phyloP scores from a whole-genome alignment of 768 basidiomycete species.

The Pisolithus tinctorius region DNA sequence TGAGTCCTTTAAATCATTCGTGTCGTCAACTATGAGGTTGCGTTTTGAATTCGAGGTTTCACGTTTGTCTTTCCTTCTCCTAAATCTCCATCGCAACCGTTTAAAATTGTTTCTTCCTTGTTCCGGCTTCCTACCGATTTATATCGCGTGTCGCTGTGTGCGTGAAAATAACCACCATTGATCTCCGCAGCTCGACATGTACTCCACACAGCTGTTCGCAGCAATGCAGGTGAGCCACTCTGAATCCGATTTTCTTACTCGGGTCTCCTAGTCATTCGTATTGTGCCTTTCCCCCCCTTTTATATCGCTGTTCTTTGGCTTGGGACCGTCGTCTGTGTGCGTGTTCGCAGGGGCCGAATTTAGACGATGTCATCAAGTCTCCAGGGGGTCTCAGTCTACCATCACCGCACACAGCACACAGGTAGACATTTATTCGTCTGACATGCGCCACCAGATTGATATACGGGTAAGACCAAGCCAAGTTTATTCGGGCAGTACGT shows the following conservation, averaged over 20 bases:
- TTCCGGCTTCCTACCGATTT: no score
- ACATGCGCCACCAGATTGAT: no score
- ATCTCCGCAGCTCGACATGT: constrained; percentile 48
- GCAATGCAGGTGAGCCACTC: constrained; percentile 57
- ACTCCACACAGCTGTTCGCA: constrained; percentile 54
- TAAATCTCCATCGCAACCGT: no score
- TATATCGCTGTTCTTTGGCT: background rate
- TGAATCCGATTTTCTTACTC: no score
- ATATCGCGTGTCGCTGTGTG: background rate
- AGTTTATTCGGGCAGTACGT: no score
- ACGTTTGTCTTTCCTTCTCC: no score
- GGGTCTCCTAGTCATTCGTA: no score
- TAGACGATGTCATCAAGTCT: background rate
- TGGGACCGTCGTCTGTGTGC: background rate
- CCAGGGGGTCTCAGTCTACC: no score
- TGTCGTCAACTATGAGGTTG: background rate
- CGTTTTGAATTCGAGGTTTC: background rate
- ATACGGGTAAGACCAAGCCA: background rate
- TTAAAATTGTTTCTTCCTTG: no score
- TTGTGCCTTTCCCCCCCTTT: background rate
- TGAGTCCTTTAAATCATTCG: constrained; percentile 23
- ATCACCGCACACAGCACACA: no score
- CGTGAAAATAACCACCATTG: background rate
- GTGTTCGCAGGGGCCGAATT: background rate
- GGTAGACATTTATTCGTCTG: no score